phyloP scores from a whole-genome alignment of 2,329 filamentous ascomycete genomes.

The Graphilbum ipis-grandicollis region DNA sequence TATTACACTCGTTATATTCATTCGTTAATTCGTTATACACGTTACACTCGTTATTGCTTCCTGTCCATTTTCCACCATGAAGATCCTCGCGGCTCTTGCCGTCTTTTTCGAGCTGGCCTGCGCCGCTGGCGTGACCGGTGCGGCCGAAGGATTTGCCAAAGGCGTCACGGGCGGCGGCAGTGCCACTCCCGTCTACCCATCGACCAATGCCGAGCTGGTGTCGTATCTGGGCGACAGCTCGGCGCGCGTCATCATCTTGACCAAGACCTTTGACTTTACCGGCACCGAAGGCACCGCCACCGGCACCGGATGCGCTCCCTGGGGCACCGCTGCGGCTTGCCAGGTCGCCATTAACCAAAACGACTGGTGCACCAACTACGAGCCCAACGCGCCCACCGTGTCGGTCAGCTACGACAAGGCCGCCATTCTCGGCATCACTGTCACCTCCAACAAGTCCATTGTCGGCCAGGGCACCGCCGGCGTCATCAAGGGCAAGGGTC shows the following conservation, averaged over 20 bases:
- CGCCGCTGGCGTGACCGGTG: background rate
- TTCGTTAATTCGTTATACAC: too few relatives aligned
- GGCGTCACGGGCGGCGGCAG: background rate
- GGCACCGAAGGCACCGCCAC: background rate
- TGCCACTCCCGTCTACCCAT: background rate
- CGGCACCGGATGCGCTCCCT: constrained; percentile 1
- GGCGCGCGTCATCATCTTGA: constrained; percentile 1
- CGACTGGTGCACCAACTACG: constrained; percentile 1
- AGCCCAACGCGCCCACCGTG: background rate
- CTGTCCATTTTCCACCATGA: background rate
- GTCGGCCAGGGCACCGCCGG: background rate
- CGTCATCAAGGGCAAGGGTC: constrained; percentile 1
- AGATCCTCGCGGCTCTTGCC: background rate
- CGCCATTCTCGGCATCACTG: background rate
- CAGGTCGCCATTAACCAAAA: constrained; percentile 1
- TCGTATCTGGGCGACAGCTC: constrained; percentile 1
- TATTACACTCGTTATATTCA: too few relatives aligned
- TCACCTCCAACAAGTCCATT: background rate
- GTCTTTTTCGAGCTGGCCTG: background rate
- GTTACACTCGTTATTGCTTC: too few relatives aligned
- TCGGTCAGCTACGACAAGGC: background rate
- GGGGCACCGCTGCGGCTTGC: background rate
- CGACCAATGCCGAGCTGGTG: background rate
- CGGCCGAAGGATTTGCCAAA: constrained; percentile 1
- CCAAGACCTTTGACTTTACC: constrained; percentile 1